Evolutionary conservation across 768 basidiomycete species (phyloP).

Genomic region (Mrakia frigida): DNA sequence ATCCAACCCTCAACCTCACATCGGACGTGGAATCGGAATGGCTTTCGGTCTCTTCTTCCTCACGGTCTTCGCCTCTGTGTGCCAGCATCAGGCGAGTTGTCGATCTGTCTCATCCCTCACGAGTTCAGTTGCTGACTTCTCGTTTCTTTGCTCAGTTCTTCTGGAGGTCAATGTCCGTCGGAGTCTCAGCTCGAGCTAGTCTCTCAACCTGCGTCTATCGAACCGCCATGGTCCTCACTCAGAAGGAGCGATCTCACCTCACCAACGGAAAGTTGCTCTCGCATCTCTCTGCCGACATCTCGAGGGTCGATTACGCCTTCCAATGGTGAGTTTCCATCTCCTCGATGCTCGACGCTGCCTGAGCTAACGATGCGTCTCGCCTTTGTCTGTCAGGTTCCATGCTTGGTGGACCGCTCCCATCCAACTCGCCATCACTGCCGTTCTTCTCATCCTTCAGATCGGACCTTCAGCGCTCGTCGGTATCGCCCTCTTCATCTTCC

Average conservation of each 20-base stretch:
- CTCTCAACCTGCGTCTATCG: slow-evolving; percentile 39
- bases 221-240: slow-evolving; percentile 15
- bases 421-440: slow-evolving; percentile 17
- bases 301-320: slow-evolving; percentile 48
- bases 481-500: slow-evolving; percentile 60
- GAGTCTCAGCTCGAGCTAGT: slow-evolving; percentile 39
- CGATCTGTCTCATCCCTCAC: background rate
- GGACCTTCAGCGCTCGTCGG: slow-evolving; percentile 67
- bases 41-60: slow-evolving; percentile 41
- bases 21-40: slow-evolving; percentile 42
- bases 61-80: slow-evolving; percentile 39
- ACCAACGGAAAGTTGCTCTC: slow-evolving; percentile 43
- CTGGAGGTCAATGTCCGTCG: slow-evolving; percentile 43
- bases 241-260: slow-evolving; percentile 23
- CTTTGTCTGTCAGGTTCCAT: background rate
- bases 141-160: slow-evolving; percentile 37
- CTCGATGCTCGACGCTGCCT: no score
- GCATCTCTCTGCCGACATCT: slow-evolving; percentile 52
- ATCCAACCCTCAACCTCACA: slow-evolving; percentile 32
- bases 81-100: slow-evolving; percentile 36
- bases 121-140: background rate
- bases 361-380: no score
- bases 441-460: slow-evolving; percentile 47
- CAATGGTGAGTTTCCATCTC: slow-evolving; percentile 49
- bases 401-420: slow-evolving; percentile 25